A percentile compares a stretch with the other conserved stretches of the same genome.
Conservation (phyloP, 345 rosid genomes). For the Turritis glabra region DNA sequence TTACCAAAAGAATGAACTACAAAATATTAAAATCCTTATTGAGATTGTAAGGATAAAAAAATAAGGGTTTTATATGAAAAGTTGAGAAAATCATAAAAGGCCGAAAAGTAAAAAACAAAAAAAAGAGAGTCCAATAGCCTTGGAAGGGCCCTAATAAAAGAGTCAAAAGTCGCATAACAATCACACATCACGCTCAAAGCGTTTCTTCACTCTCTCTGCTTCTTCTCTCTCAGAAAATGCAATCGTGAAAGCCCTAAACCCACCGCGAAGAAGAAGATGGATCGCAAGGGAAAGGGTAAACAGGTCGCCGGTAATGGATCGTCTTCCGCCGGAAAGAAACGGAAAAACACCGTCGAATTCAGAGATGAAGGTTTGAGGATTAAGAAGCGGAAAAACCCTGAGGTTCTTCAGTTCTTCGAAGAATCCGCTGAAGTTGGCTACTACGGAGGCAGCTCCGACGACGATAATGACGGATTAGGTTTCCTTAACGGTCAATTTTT, state of each 20-base stretch:
- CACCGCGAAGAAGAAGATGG: slow-evolving; percentile 24
- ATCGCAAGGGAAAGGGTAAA: slow-evolving; percentile 43
- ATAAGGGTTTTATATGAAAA: not conserved
- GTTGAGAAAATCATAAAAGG: not conserved
- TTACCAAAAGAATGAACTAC: too few relatives aligned
- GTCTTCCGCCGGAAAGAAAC: slow-evolving; percentile 40
- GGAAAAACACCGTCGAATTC: slow-evolving; percentile 22
- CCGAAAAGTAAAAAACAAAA: not conserved
- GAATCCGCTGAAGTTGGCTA: slow-evolving; percentile 54
- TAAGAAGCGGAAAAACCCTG: slow-evolving; percentile 48
- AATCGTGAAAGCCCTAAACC: slow-evolving; percentile 30
- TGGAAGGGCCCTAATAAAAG: not conserved
- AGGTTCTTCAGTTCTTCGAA: slow-evolving; percentile 66
- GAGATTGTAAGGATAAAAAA: not conserved
- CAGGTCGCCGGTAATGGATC: slow-evolving; percentile 36
- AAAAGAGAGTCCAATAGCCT: not conserved
- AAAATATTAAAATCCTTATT: too few relatives aligned
- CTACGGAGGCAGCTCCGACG: slow-evolving; percentile 47
- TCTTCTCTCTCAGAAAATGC: not conserved
- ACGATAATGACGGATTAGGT: slow-evolving; percentile 34
- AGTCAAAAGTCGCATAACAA: slow-evolving; percentile 8
- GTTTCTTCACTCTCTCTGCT: slow-evolving; percentile 16
- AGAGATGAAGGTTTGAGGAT: slow-evolving; percentile 43
- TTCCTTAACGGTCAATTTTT: slow-evolving; percentile 44
- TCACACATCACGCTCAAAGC: not conserved